Evolutionary conservation across 1,139 yeast genomes (phyloP), one percentile per base, ranked within the genome.

Genomic region (Suhomyces panamericanus): DNA sequence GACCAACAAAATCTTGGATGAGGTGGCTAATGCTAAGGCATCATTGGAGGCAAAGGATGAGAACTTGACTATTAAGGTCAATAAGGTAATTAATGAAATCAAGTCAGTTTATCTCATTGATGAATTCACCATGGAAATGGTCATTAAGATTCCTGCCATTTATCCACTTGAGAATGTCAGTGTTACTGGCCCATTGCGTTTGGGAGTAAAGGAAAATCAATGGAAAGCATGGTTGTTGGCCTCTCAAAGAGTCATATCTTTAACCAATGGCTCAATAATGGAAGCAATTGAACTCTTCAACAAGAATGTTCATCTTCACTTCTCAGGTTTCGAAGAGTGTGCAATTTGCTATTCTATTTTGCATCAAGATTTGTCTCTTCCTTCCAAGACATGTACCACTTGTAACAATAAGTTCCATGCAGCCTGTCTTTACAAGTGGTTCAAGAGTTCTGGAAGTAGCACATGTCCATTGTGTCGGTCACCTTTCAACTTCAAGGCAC

Each of bases 341-440:
- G 96, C 98, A 6, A 90, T 93, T 59, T 93, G 99, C 64, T 93
- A 91, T 62, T 85, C 95, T 4, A 85, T 91, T 51, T 72, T 90
- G 52, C 96, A 91, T 59, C 93, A 87, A 54, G 97, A 91, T 59
- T 87, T 87, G 58, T 85, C 96, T 4, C 75, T 93, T 49, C 99
- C 99, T 5, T 81, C 89, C 31, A 91, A 90, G 67, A 78, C 78
- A 6, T 93, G 99, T 67, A 75, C 85, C 12, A 90, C 96, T 0
- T 93, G 99, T 74, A 82, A 82, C 58, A 91, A 95, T 70, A 88
- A 86, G 64, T 93, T 91, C 74, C 99, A 93, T 63, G 85, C 96
- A n/a, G 96, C 95, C 10, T 93, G 99, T 74, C 74, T 93, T 46
- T 91, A 89, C 73, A 87, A 91, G 63, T 93, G 99, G 99, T 93